Conservation (phyloP, 2,329 filamentous ascomycete species). For the Neocucurbitaria cava region DNA sequence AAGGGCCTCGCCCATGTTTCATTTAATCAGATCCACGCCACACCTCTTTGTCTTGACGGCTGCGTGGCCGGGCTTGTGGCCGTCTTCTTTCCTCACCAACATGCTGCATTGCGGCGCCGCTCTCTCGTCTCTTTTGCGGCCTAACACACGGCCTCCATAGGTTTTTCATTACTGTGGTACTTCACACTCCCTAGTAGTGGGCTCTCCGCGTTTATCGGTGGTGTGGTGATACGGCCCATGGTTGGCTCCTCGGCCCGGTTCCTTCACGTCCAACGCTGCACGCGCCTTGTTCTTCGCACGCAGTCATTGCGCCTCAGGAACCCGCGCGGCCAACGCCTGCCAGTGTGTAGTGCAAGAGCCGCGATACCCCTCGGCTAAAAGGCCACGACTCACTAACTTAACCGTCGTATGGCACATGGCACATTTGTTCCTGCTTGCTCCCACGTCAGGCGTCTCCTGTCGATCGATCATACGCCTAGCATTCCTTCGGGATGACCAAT, state of each 20-base stretch:
- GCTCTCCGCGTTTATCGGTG: background rate
- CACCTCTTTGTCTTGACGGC: conserved; percentile 11
- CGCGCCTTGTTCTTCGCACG: conserved; percentile 10
- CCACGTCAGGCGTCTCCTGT: conserved; percentile 8
- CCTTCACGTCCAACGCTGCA: conserved; percentile 12
- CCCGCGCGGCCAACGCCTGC: conserved; percentile 9
- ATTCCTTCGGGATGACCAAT: conserved; percentile 40
- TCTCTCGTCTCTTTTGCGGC: background rate
- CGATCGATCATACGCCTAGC: conserved; percentile 26
- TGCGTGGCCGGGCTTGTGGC: conserved; percentile 3
- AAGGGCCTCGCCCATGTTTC: conserved; percentile 29
- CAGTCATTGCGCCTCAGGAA: conserved; percentile 15
- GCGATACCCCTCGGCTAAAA: conserved; percentile 26
- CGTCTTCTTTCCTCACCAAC: conserved; percentile 7
- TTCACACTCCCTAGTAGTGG: background rate
- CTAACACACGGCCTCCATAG: conserved; percentile 3
- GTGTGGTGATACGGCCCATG: conserved; percentile 11
- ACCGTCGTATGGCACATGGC: conserved; percentile 13
- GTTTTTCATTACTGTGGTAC: no score
- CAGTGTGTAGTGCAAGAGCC: conserved; percentile 14
- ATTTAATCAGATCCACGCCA: conserved; percentile 29
- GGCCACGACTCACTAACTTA: conserved; percentile 17
- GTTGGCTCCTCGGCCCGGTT: conserved; percentile 32
- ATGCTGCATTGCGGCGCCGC: background rate
- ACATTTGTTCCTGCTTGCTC: conserved; percentile 11